These are phyloP conservation scores for Favolaschia claudopus DNA, from an alignment of 768 basidiomycete genomes.

Conservation along the genomic window DNA sequence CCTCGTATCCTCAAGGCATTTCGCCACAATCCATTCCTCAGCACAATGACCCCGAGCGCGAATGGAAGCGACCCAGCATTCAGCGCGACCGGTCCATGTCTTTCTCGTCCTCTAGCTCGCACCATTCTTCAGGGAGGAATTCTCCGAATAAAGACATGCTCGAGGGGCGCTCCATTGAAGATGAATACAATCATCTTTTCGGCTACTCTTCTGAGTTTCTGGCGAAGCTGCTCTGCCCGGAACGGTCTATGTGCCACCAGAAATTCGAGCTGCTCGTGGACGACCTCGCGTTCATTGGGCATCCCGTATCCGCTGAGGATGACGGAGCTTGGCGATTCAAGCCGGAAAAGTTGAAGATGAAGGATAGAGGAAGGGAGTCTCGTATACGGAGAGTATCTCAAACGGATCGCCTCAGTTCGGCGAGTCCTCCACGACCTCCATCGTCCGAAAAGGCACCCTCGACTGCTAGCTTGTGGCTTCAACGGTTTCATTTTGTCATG, in stretches of 20 bases:
- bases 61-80: conserved; percentile 66
- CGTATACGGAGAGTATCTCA: conserved; percentile 46
- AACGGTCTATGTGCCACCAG: conserved; percentile 84
- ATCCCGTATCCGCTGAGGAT: conserved; percentile 84
- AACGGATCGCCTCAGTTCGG: conserved; percentile 38
- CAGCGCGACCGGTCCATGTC: conserved; percentile 60
- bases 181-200: conserved; percentile 75
- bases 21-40: conserved; percentile 29
- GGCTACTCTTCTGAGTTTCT: conserved; percentile 85
- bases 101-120: conserved; percentile 53
- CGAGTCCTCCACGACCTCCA: conserved; percentile 35
- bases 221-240: conserved; percentile 81
- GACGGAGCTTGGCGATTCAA: conserved; percentile 82
- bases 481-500: conserved; percentile 86
- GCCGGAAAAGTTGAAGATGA: conserved; percentile 61
- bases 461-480: conserved; percentile 58
- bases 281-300: conserved; percentile 91
- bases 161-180: conserved; percentile 41
- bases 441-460: conserved; percentile 44
- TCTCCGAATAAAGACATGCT: conserved; percentile 58
- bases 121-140: conserved; percentile 56
- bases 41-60: conserved; percentile 57
- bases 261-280: conserved; percentile 94
- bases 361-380: conserved; percentile 64
- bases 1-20: conserved; percentile 59